Evolutionary conservation across 306 rosid species (phyloP), one percentile per base, ranked within the genome.

Genomic region (Aeschynomene evenia): DNA sequence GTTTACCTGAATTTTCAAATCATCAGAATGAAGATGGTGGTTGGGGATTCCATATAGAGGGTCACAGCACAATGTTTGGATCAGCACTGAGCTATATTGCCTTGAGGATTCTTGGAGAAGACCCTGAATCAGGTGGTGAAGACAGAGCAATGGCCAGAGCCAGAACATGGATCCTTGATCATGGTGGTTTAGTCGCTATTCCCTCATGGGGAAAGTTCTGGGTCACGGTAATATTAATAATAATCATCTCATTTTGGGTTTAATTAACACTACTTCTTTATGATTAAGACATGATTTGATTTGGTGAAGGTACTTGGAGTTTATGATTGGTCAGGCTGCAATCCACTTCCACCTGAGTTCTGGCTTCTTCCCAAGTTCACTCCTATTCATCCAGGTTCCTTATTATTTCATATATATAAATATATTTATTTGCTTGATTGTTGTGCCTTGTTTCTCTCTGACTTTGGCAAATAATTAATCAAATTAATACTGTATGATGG

Each of bases 11-110:
- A n/a, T n/a, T n/a, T n/a, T n/a, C n/a, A n/a, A n/a, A n/a, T n/a
- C n/a, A n/a, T n/a, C 57, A 89, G 96, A 86, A 89, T 56, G 83
- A 86, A 79, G 96, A 89, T 46, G 92, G 96, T 21, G 90, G 92
- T 1, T 89, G 96, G 96, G 90, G 96, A 18, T 78, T 89, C 34
- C 96, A 89, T 52, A 74, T 86, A 29, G 96, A 85, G 59, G 90
- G 90, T 21, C 67, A 77, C 6, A 86, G 96, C 81, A 85, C 96
- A 16, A 85, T 89, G 90, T 86, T 89, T 70, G 92, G 96, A 21
- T 63, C 92, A 4, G 88, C 76, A 8, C 59, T 86, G 26, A 89
- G 86, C 70, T 89, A 86, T 42, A 63, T 86, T 58, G 83, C 88
- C 12, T 57, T 89, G 13, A 86, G 96, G 63, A 39, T 89, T 58